A percentile compares a stretch with the other conserved stretches of the same genome.
Conservation (phyloP, 2,329 filamentous ascomycete genomes). For the Fusarium acutatum region DNA sequence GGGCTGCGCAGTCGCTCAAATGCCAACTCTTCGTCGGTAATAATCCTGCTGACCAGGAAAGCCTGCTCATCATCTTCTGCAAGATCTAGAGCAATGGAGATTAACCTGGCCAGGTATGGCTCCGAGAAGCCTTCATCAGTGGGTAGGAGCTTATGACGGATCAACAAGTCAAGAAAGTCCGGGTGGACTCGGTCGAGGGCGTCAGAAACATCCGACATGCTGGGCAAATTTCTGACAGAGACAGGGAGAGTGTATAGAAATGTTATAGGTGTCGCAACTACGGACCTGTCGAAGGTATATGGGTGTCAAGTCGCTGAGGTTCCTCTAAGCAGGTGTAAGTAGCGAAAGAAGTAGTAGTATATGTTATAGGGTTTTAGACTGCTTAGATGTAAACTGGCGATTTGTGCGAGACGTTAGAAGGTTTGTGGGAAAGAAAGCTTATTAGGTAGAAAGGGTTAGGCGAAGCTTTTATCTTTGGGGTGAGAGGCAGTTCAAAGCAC, state of each 20-base stretch:
- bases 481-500: not conserved
- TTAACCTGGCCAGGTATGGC: slow-evolving; percentile 17
- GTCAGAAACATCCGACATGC: not conserved
- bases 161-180: slow-evolving; percentile 30
- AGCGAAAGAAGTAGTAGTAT: not conserved
- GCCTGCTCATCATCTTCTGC: slow-evolving; percentile 27
- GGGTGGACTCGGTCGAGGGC: slow-evolving; percentile 33
- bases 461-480: not conserved
- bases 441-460: not conserved
- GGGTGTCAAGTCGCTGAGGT: not conserved
- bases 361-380: not conserved
- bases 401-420: not conserved
- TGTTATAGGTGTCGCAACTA: not conserved
- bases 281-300: not conserved
- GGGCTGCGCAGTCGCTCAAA: slow-evolving; percentile 15
- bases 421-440: not conserved
- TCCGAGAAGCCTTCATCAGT: slow-evolving; percentile 5
- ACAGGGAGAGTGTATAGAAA: too few relatives aligned
- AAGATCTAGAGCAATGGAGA: slow-evolving; percentile 33
- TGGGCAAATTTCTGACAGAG: not conserved
- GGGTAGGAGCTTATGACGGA: slow-evolving; percentile 6
- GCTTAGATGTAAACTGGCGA: not conserved
- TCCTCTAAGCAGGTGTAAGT: not conserved
- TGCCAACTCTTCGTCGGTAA: slow-evolving; percentile 36
- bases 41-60: slow-evolving; percentile 30